These are phyloP conservation scores for Acanthamoeba healyi DNA, from an alignment of 208 protist species.

Conservation along the genomic window DNA sequence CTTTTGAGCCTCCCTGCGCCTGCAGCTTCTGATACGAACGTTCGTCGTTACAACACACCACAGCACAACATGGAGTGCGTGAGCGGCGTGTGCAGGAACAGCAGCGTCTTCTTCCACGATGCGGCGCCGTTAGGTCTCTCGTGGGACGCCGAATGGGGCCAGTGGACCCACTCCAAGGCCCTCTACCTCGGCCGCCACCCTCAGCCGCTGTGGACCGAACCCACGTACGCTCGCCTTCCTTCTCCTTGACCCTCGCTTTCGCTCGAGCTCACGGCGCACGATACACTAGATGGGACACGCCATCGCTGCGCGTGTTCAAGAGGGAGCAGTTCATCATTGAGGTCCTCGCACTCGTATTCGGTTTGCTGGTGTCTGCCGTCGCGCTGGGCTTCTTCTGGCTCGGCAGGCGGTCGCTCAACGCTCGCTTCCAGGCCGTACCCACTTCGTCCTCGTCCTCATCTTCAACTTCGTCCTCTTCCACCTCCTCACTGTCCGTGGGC, in stretches of 20 bases:
- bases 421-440: background rate
- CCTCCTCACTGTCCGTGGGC: background rate
- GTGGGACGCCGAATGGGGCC: conserved; percentile 18
- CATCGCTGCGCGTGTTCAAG: conserved; percentile 48
- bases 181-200: background rate
- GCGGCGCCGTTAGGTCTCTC: background rate
- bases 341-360: conserved; percentile 23
- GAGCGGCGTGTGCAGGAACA: conserved; percentile 40
- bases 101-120: conserved; percentile 62
- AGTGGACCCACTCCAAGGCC: background rate
- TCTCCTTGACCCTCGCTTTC: background rate
- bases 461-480: background rate
- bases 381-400: conserved; percentile 54
- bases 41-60: background rate
- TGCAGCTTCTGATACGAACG: background rate
- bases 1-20: background rate
- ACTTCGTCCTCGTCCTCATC: background rate
- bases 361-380: conserved; percentile 24
- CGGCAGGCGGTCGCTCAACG: background rate
- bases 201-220: conserved; percentile 69
- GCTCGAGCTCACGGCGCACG: background rate
- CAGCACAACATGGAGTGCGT: conserved; percentile 55
- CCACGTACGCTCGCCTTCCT: background rate
- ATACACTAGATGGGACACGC: conserved; percentile 18
- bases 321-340: conserved; percentile 49